phyloP scores from a whole-genome alignment of 2,329 filamentous ascomycete genomes.

The Elsinoe necatrix region DNA sequence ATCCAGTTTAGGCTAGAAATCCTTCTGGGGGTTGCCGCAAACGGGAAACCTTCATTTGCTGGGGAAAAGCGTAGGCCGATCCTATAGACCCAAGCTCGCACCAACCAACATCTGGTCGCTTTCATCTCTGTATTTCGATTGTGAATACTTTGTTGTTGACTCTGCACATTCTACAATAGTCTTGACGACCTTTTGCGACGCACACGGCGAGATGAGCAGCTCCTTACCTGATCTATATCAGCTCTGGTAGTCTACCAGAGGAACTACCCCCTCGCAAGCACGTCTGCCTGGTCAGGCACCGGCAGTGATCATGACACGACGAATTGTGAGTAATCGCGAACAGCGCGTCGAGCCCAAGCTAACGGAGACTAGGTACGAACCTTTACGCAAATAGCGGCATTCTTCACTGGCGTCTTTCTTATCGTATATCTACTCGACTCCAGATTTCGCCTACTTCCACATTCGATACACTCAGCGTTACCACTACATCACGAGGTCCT shows the following conservation, averaged over 20 bases:
- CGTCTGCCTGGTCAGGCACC: conserved; percentile 13
- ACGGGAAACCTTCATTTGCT: neutral
- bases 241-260: neutral
- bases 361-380: conserved; percentile 48
- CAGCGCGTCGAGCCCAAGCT: conserved; percentile 24
- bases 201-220: conserved; percentile 7
- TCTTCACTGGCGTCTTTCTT: conserved; percentile 55
- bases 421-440: conserved; percentile 77
- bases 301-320: conserved; percentile 20
- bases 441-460: conserved; percentile 77
- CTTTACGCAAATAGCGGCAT: conserved; percentile 62
- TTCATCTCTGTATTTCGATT: neutral
- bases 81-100: neutral
- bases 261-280: neutral
- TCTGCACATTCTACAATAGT: neutral
- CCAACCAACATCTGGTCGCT: neutral
- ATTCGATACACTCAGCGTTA: conserved; percentile 76
- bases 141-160: neutral
- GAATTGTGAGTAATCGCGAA: conserved; percentile 18
- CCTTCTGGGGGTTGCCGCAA: neutral
- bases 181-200: neutral
- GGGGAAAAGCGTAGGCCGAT: neutral
- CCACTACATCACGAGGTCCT: conserved; percentile 72
- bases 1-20: conserved; percentile 1
- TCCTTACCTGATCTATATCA: neutral